Evolutionary conservation across 164 flowering plant species (phyloP).

Genomic region (Saururus chinensis): DNA sequence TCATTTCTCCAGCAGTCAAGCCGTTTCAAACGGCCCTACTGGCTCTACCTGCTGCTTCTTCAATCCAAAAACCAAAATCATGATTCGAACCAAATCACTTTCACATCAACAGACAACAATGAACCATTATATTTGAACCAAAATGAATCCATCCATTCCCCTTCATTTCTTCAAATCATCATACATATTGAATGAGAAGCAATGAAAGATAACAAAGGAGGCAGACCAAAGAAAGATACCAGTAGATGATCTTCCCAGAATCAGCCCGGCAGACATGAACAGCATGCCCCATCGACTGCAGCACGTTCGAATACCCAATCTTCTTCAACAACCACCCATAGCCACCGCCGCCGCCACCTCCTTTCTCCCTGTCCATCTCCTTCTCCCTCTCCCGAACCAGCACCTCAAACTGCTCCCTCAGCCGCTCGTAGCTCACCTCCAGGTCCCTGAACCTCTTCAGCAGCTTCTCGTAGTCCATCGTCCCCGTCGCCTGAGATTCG

Average conservation of each 20-base stretch:
- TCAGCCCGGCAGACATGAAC: slow-evolving; percentile 39
- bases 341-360: slow-evolving; percentile 9
- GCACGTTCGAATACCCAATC: slow-evolving; percentile 33
- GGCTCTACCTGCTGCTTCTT: no score
- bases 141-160: no score
- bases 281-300: slow-evolving; percentile 66
- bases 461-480: slow-evolving; percentile 8
- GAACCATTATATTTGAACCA: no score
- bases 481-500: background rate
- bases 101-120: no score
- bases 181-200: no score
- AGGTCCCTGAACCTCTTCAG: slow-evolving; percentile 33
- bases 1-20: no score
- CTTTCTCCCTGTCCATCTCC: slow-evolving; percentile 9
- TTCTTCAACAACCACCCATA: slow-evolving; percentile 22
- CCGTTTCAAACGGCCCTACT: no score
- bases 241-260: slow-evolving; percentile 51
- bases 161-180: background rate
- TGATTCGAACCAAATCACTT: no score
- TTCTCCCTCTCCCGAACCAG: slow-evolving; percentile 12
- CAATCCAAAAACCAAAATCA: no score
- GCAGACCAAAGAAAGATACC: slow-evolving; percentile 28
- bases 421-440: slow-evolving; percentile 41
- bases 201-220: background rate
- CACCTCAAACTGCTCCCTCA: slow-evolving; percentile 31